Evolutionary conservation across 306 rosid species (phyloP).

Genomic region (Castanopsis chinensis): DNA sequence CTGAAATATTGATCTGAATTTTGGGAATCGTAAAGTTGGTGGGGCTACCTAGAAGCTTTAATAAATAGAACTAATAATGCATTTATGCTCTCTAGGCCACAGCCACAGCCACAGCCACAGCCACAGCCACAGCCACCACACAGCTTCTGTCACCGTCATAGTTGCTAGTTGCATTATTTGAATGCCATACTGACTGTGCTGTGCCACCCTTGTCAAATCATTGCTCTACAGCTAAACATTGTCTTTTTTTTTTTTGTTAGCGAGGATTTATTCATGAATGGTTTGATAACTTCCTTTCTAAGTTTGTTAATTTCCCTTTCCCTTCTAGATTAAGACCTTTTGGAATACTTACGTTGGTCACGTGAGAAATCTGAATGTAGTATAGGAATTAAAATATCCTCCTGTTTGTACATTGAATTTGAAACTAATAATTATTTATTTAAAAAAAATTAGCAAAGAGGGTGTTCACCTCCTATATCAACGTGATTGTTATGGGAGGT

Average conservation of each 20-base stretch:
- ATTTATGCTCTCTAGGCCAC: not conserved
- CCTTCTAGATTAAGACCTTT: no score
- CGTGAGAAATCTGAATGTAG: no score
- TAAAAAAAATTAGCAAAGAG: not conserved
- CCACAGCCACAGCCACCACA: not conserved
- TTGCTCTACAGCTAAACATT: not conserved
- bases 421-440: not conserved
- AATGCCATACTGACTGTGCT: not conserved
- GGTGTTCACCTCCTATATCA: not conserved
- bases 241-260: not conserved
- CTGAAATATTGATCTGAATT: not conserved
- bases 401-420: not conserved
- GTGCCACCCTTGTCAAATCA: not conserved
- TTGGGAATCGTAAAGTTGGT: not conserved
- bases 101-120: not conserved
- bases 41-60: not conserved
- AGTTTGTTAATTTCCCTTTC: not conserved
- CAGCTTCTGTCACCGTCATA: not conserved
- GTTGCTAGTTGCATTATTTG: not conserved
- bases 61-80: not conserved
- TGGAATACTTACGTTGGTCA: no score
- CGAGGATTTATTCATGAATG: not conserved
- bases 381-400: not conserved
- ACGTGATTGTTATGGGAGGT: not conserved
- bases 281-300: not conserved